phyloP scores from a whole-genome alignment of 2,329 filamentous ascomycete species.

The Fusarium pininemorale region DNA sequence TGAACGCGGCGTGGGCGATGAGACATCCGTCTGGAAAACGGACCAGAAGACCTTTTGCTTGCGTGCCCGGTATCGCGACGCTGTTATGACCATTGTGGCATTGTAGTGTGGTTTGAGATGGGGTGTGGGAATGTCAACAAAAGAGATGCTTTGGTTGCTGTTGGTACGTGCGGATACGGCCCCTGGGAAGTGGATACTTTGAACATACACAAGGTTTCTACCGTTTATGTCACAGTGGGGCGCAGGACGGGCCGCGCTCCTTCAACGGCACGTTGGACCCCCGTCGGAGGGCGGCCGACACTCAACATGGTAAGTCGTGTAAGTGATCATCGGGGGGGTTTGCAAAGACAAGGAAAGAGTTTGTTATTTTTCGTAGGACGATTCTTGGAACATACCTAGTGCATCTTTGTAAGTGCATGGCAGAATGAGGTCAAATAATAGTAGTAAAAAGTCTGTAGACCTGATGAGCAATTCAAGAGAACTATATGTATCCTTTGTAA shows the following conservation, averaged over 20 bases:
- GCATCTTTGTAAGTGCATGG: neutral
- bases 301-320: conserved; percentile 8
- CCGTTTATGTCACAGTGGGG: conserved; percentile 13
- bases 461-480: neutral
- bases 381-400: neutral
- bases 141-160: conserved; percentile 23
- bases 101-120: conserved; percentile 17
- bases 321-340: neutral
- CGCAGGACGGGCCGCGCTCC: conserved; percentile 21
- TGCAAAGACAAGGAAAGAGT: neutral
- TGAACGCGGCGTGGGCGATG: conserved; percentile 57
- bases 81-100: conserved; percentile 45
- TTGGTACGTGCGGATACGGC: conserved; percentile 27
- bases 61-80: conserved; percentile 57
- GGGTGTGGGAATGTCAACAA: conserved; percentile 33
- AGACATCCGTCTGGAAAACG: conserved; percentile 63
- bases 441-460: neutral
- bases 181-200: neutral
- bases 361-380: neutral
- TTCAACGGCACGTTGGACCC: conserved; percentile 6
- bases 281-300: conserved; percentile 7
- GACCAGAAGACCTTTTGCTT: conserved; percentile 63
- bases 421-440: neutral
- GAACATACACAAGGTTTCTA: neutral
- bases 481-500: neutral